Evolutionary conservation across 345 rosid genomes (phyloP).

Genomic region (Punica granatum): DNA sequence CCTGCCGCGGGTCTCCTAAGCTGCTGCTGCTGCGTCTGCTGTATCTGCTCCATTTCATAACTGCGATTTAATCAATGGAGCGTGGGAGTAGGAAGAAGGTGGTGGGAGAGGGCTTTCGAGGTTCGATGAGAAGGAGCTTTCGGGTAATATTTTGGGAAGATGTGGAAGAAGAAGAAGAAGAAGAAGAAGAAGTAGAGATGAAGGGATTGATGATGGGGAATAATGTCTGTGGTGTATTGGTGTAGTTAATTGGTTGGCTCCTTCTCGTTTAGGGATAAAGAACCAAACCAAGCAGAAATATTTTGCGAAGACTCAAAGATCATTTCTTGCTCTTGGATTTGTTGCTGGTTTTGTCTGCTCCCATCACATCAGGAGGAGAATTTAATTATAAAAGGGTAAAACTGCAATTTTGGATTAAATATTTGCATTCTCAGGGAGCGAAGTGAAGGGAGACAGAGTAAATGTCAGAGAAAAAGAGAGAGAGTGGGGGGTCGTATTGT

Average conservation of each 20-base stretch:
- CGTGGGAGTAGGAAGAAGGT: neutral
- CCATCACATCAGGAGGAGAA: too few relatives aligned
- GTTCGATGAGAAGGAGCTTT: neutral
- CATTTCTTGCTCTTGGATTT: too few relatives aligned
- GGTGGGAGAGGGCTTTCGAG: slow-evolving; percentile 2
- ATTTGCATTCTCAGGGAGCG: neutral
- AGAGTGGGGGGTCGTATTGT: too few relatives aligned
- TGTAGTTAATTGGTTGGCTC: neutral
- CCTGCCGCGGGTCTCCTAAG: slow-evolving; percentile 20
- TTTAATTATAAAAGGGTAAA: too few relatives aligned
- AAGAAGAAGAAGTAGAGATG: neutral
- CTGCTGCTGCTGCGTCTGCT: slow-evolving; percentile 5
- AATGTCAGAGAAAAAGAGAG: neutral
- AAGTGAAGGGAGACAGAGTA: neutral
- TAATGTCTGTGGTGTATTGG: neutral
- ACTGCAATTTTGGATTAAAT: too few relatives aligned
- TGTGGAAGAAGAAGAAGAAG: neutral
- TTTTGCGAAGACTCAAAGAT: too few relatives aligned
- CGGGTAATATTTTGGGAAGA: neutral
- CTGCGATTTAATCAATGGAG: neutral
- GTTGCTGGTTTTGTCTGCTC: too few relatives aligned
- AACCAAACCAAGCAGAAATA: neutral
- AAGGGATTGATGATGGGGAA: neutral
- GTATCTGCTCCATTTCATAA: slow-evolving; percentile 3
- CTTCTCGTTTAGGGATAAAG: neutral